phyloP scores from a whole-genome alignment of 1,284 basidiomycete species.

The Ganoderma leucocontextum region DNA sequence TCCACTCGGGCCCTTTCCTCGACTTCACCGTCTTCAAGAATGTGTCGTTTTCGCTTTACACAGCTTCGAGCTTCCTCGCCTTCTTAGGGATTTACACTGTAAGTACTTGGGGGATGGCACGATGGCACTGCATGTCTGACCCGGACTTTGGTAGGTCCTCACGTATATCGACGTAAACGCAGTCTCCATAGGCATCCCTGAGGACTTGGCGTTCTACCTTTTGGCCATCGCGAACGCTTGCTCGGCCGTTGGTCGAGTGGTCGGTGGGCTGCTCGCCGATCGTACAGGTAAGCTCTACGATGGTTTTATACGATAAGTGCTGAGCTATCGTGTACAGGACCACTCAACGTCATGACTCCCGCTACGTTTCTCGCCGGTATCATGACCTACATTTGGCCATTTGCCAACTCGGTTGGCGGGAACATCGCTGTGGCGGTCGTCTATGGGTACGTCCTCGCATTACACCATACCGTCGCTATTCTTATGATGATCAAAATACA shows the following conservation, averaged over 20 bases:
- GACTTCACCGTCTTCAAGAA: conserved; percentile 58
- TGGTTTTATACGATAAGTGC: not conserved
- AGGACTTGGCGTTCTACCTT: conserved; percentile 53
- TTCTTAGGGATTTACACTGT: conserved; percentile 71
- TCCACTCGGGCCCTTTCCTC: conserved; percentile 57
- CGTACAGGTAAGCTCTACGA: conserved; percentile 41
- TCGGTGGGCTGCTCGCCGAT: conserved; percentile 51
- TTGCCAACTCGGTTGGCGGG: conserved; percentile 49
- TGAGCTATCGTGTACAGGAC: conserved; percentile 44
- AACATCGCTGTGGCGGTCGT: conserved; percentile 57
- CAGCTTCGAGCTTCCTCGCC: conserved; percentile 50
- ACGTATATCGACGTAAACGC: conserved; percentile 58
- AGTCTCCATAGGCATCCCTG: conserved; percentile 45
- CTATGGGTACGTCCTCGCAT: conserved; percentile 52
- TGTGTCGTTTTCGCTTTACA: conserved; percentile 53
- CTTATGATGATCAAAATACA: conserved; percentile 39
- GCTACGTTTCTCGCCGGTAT: conserved; percentile 57
- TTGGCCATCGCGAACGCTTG: conserved; percentile 55
- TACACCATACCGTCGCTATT: not conserved
- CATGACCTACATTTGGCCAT: conserved; percentile 68
- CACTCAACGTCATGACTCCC: conserved; percentile 64
- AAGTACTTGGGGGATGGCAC: not conserved
- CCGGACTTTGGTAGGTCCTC: conserved; percentile 44
- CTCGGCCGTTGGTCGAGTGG: conserved; percentile 53
- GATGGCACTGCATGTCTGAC: not conserved